These are phyloP conservation scores for Epichloe gansuensis DNA, from an alignment of 2,329 filamentous ascomycete species.

Conservation along the genomic window DNA sequence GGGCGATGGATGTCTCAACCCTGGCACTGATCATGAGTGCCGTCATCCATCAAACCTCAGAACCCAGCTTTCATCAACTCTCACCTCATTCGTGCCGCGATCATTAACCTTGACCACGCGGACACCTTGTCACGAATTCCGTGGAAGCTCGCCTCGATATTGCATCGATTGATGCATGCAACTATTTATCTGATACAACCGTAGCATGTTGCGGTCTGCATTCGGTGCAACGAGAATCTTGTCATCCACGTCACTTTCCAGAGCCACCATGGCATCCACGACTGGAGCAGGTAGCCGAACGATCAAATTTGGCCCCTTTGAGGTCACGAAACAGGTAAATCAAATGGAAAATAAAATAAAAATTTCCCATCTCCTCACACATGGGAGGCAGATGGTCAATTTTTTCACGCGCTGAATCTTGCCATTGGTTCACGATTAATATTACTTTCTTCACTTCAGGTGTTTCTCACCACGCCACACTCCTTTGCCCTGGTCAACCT, in stretches of 20 bases:
- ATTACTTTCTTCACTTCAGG: constrained; percentile 34
- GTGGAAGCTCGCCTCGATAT: too few relatives aligned
- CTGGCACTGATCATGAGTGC: too few relatives aligned
- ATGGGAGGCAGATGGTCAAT: too few relatives aligned
- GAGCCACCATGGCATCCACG: constrained; percentile 19
- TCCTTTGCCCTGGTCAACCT: constrained; percentile 90
- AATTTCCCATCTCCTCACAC: neutral
- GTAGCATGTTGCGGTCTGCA: neutral
- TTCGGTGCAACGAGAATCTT: constrained; percentile 5
- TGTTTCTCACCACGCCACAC: constrained; percentile 70
- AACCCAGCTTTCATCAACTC: too few relatives aligned
- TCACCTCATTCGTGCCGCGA: too few relatives aligned
- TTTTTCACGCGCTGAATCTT: too few relatives aligned
- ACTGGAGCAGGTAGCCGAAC: constrained; percentile 9
- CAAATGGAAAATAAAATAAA: neutral
- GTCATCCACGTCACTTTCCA: constrained; percentile 6
- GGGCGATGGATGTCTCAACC: too few relatives aligned
- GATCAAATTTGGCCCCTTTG: constrained; percentile 62
- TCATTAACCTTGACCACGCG: too few relatives aligned
- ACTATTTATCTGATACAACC: neutral
- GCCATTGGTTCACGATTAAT: neutral
- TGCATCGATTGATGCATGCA: neutral
- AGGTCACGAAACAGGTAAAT: constrained; percentile 59
- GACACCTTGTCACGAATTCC: too few relatives aligned
- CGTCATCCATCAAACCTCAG: too few relatives aligned